phyloP scores from a whole-genome alignment of 2,329 filamentous ascomycete species.

The Botrytis medusae region DNA sequence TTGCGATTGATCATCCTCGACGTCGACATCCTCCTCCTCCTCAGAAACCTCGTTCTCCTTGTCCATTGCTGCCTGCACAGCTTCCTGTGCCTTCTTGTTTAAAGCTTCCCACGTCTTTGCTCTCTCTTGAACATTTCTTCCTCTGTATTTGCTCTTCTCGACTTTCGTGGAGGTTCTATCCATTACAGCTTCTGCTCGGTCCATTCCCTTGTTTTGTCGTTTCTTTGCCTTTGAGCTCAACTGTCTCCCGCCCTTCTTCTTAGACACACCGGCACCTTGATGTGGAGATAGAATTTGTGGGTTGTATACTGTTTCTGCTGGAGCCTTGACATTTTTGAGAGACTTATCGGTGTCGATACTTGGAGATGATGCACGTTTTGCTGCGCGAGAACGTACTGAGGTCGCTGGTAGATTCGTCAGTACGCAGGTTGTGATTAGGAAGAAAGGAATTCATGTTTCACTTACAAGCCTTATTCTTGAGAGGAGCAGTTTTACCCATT shows the following conservation, averaged over 20 bases:
- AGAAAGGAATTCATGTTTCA: not conserved
- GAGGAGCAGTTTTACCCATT: slow-evolving; percentile 41
- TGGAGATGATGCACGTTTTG: slow-evolving; percentile 69
- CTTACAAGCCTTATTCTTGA: slow-evolving; percentile 38
- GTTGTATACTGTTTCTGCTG: slow-evolving; percentile 48
- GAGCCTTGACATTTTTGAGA: slow-evolving; percentile 58
- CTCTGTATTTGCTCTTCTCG: slow-evolving; percentile 53
- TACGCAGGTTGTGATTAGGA: not conserved
- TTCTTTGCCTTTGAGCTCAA: slow-evolving; percentile 55
- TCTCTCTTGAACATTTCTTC: slow-evolving; percentile 49
- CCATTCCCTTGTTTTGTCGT: slow-evolving; percentile 57
- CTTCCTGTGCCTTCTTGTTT: slow-evolving; percentile 46
- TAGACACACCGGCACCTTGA: slow-evolving; percentile 64
- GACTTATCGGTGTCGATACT: slow-evolving; percentile 72
- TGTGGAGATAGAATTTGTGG: slow-evolving; percentile 70
- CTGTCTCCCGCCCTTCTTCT: slow-evolving; percentile 61
- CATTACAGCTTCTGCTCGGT: slow-evolving; percentile 59
- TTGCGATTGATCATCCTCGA: slow-evolving; percentile 22
- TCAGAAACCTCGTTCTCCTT: slow-evolving; percentile 27
- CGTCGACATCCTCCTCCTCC: slow-evolving; percentile 28
- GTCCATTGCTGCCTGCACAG: slow-evolving; percentile 32
- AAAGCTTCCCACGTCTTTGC: slow-evolving; percentile 59
- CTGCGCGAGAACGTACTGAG: slow-evolving; percentile 73
- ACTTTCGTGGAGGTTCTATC: slow-evolving; percentile 59
- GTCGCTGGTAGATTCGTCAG: slow-evolving; percentile 36